Evolutionary conservation across 352 stramenopile genomes (phyloP).

Genomic region (Phytophthora meadii): DNA sequence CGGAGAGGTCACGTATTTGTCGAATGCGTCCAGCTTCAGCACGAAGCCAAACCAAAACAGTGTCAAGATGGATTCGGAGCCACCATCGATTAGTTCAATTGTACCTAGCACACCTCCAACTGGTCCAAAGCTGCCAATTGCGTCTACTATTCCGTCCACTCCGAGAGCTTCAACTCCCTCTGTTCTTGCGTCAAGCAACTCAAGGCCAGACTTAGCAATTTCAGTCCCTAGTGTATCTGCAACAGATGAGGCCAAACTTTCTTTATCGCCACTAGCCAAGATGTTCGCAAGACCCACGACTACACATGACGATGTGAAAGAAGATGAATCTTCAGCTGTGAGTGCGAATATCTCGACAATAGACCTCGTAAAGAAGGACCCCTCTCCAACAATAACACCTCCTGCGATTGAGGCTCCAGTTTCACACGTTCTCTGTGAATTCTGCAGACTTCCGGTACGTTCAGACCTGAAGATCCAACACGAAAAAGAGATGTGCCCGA

Average conservation of each 20-base stretch:
- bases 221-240: background rate
- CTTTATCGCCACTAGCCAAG: conserved; percentile 33
- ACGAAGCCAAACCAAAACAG: background rate
- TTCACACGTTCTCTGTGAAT: conserved; percentile 47
- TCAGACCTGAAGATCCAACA: conserved; percentile 59
- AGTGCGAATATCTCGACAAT: conserved; percentile 1
- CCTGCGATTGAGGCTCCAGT: conserved; percentile 3
- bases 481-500: conserved; percentile 62
- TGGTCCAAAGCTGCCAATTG: background rate
- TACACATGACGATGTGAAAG: background rate
- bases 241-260: conserved; percentile 8
- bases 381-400: conserved; percentile 10
- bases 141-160: background rate
- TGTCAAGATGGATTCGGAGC: background rate
- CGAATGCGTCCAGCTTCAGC: background rate
- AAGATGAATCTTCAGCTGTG: background rate
- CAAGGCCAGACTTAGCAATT: background rate
- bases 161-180: background rate
- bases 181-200: background rate
- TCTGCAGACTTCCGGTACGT: conserved; percentile 61
- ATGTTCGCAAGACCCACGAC: conserved; percentile 20
- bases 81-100: background rate
- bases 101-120: background rate
- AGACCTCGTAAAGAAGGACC: background rate
- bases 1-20: background rate